Percentiles rank a stretch among this genome's conserved stretches.
phyloP scores from a whole-genome alignment of 805 yeast species.

The Cyberlindnera japonica region DNA sequence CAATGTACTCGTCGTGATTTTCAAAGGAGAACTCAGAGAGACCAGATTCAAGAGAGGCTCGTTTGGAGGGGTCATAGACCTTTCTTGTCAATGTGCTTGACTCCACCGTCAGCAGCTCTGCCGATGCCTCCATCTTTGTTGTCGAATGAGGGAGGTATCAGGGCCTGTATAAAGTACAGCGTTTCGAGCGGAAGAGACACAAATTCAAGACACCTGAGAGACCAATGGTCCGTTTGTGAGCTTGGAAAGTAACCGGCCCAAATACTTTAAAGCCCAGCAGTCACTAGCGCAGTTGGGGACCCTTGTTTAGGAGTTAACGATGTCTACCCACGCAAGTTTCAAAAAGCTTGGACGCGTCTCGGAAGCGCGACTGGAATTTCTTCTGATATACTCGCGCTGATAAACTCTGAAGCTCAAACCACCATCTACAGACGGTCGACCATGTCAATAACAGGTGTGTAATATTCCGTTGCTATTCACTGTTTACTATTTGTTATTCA shows the following conservation, averaged over 20 bases:
- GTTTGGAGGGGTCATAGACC: constrained; percentile 7
- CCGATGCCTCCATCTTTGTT: not conserved
- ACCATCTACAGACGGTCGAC: not conserved
- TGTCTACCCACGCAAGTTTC: not conserved
- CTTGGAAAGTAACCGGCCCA: too few relatives aligned
- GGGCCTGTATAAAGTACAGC: too few relatives aligned
- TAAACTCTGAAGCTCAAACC: too few relatives aligned
- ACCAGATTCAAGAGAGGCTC: constrained; percentile 16
- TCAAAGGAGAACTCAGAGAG: constrained; percentile 22
- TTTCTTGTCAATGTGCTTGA: not conserved
- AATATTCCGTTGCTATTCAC: not conserved
- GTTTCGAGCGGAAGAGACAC: not conserved
- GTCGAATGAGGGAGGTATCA: not conserved
- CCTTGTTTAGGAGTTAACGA: not conserved
- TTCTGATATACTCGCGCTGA: too few relatives aligned
- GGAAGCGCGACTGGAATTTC: not conserved
- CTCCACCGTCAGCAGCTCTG: not conserved
- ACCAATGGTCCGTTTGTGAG: too few relatives aligned
- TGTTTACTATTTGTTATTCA: not conserved
- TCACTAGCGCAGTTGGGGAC: not conserved
- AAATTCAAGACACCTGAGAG: too few relatives aligned
- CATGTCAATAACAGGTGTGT: not conserved
- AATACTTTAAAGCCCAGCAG: not conserved
- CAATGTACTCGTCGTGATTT: constrained; percentile 10
- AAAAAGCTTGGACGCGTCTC: not conserved